Evolutionary conservation across 345 rosid genomes (phyloP).

Genomic region (Lumnitzera littorea): DNA sequence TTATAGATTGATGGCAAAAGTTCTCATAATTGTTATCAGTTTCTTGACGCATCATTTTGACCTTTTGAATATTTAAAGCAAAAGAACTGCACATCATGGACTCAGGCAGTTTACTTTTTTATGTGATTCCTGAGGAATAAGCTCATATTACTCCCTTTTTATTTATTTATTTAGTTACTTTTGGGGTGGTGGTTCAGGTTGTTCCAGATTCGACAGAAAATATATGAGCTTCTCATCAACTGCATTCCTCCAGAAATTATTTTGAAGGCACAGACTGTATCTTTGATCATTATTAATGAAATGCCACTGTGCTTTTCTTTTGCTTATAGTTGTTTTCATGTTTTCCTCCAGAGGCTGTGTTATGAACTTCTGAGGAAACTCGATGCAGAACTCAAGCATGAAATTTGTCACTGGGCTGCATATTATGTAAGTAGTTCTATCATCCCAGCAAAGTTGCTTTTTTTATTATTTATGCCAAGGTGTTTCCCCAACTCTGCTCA

Average conservation of each 20-base stretch:
- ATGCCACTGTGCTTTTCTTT: not conserved
- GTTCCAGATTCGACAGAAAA: slow-evolving; percentile 87
- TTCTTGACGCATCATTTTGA: too few species aligned
- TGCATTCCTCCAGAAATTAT: slow-evolving; percentile 90
- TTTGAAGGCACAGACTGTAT: slow-evolving; percentile 48
- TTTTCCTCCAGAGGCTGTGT: slow-evolving; percentile 52
- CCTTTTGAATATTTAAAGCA: too few species aligned
- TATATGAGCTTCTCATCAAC: slow-evolving; percentile 73
- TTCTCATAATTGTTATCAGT: too few species aligned
- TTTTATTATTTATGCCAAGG: not conserved
- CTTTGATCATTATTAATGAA: slow-evolving; percentile 1
- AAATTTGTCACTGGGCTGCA: slow-evolving; percentile 95
- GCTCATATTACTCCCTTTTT: slow-evolving; percentile 1
- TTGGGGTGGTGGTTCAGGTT: slow-evolving; percentile 33
- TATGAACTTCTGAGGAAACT: slow-evolving; percentile 77
- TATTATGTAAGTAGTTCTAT: slow-evolving; percentile 60
- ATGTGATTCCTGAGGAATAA: too few species aligned
- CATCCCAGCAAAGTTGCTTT: slow-evolving; percentile 1
- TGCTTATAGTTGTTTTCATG: slow-evolving; percentile 7
- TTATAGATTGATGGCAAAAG: too few species aligned
- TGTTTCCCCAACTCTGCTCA: too few species aligned
- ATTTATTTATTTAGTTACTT: too few species aligned
- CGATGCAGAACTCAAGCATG: slow-evolving; percentile 89
- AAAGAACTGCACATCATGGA: too few species aligned
- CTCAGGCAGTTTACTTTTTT: too few species aligned